Percentiles rank a stretch among this genome's conserved stretches.
phyloP scores from a whole-genome alignment of 1,139 yeast genomes.

The Maudiozyma humilis region DNA sequence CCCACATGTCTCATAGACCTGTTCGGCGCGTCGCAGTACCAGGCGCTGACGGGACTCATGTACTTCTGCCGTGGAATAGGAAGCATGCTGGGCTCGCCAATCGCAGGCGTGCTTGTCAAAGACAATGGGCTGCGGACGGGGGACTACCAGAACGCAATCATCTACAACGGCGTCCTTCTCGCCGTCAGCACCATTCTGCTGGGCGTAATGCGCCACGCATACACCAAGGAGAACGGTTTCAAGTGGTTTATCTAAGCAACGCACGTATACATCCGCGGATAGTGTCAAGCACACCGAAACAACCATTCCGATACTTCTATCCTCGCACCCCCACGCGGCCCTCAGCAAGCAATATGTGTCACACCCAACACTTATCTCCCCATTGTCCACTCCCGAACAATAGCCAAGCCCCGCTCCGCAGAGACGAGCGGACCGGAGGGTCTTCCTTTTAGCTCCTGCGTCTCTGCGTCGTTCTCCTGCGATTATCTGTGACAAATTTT shows the following conservation, averaged over 20 bases:
- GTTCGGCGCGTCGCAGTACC: conserved; percentile 1
- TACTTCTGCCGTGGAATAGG: background rate
- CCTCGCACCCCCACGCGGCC: no score
- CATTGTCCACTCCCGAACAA: background rate
- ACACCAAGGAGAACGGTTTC: background rate
- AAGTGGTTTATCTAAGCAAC: conserved; percentile 1
- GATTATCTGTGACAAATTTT: no score
- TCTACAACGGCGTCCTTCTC: background rate
- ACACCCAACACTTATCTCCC: background rate
- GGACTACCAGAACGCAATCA: conserved; percentile 1
- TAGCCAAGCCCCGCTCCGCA: background rate
- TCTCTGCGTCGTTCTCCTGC: background rate
- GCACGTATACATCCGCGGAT: no score
- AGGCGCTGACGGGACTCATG: background rate
- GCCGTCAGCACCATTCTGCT: background rate
- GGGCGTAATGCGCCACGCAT: background rate
- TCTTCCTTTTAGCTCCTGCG: background rate
- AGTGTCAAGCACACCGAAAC: background rate
- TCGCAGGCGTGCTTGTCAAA: background rate
- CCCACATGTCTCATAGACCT: background rate
- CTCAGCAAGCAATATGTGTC: background rate
- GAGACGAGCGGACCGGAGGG: no score
- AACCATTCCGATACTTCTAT: background rate
- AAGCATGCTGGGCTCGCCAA: background rate
- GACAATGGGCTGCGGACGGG: background rate